Evolutionary conservation across 352 stramenopile genomes (phyloP).

Genomic region (Pythium periplocum): DNA sequence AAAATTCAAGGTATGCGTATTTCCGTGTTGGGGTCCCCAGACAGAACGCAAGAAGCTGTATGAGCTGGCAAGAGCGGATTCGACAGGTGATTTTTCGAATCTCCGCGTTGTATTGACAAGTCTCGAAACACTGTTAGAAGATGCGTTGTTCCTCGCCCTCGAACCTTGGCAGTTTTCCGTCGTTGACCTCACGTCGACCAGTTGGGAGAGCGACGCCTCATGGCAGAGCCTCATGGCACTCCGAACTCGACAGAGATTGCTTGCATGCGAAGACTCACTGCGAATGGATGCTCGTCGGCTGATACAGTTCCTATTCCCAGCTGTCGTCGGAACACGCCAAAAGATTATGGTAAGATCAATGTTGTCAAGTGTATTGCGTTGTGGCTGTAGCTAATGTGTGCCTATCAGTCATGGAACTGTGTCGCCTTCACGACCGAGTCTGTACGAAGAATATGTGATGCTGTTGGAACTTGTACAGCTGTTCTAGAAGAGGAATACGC

Average conservation of each 20-base stretch:
- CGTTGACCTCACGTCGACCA: background rate
- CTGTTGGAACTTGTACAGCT: slow-evolving; percentile 30
- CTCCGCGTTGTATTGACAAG: background rate
- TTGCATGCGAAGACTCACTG: slow-evolving; percentile 9
- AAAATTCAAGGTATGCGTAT: too few relatives aligned
- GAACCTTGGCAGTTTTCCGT: background rate
- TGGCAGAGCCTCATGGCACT: background rate
- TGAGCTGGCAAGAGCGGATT: background rate
- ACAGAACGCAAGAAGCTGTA: too few relatives aligned
- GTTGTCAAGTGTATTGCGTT: background rate
- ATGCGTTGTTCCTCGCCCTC: background rate
- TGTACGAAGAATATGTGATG: slow-evolving; percentile 36
- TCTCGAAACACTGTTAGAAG: background rate
- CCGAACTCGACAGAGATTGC: background rate
- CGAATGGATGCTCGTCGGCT: slow-evolving; percentile 41
- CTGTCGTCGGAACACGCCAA: slow-evolving; percentile 57
- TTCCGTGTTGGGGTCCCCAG: too few relatives aligned
- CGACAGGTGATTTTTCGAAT: background rate
- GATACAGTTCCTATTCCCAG: slow-evolving; percentile 65
- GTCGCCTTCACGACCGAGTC: slow-evolving; percentile 38
- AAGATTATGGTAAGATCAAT: slow-evolving; percentile 57
- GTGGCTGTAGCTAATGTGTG: too few relatives aligned
- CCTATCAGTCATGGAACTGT: slow-evolving; percentile 46
- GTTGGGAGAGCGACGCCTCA: background rate
- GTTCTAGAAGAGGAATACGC: slow-evolving; percentile 20